Evolutionary conservation across 129 eudicot species (phyloP).

Genomic region (Lactuca sativa): DNA sequence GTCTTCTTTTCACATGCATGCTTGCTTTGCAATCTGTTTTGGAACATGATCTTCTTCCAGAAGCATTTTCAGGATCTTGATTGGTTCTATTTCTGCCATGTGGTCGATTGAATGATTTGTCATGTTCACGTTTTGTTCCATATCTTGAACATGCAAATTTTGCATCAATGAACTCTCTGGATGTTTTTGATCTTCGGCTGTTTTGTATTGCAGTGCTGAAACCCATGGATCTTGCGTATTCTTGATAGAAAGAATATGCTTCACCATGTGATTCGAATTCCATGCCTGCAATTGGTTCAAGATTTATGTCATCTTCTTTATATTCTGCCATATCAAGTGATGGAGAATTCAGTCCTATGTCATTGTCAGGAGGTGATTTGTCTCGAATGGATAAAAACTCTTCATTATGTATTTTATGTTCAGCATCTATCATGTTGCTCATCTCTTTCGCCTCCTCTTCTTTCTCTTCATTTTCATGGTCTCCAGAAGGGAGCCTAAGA

Average conservation of each 20-base stretch:
- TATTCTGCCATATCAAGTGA: slow-evolving; percentile 46
- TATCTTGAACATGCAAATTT: slow-evolving; percentile 96
- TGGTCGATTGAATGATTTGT: slow-evolving; percentile 68
- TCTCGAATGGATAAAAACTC: slow-evolving; percentile 47
- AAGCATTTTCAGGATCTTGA: slow-evolving; percentile 75
- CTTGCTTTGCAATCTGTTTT: slow-evolving; percentile 96
- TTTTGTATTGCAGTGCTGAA: slow-evolving; percentile 89
- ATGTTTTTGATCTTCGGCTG: slow-evolving; percentile 87
- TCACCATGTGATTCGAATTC: slow-evolving; percentile 93
- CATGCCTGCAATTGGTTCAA: slow-evolving; percentile 91
- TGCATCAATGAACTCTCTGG: slow-evolving; percentile 91
- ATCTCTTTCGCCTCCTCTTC: slow-evolving; percentile 46
- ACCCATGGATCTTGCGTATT: slow-evolving; percentile 87
- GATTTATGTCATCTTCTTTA: slow-evolving; percentile 69
- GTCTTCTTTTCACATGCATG: slow-evolving; percentile 92
- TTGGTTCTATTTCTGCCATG: slow-evolving; percentile 72
- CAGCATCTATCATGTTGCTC: slow-evolving; percentile 49
- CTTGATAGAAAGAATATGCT: slow-evolving; percentile 93
- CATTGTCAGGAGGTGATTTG: slow-evolving; percentile 38
- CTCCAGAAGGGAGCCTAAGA: slow-evolving; percentile 93
- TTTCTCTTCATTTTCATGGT: slow-evolving; percentile 66
- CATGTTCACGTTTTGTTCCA: slow-evolving; percentile 93
- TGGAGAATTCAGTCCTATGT: slow-evolving; percentile 41
- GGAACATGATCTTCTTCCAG: slow-evolving; percentile 77
- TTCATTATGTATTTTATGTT: slow-evolving; percentile 54